A percentile compares a stretch with the other conserved stretches of the same genome.
Conservation (phyloP, 768 basidiomycete species). For the Suillus fuscotomentosus region DNA sequence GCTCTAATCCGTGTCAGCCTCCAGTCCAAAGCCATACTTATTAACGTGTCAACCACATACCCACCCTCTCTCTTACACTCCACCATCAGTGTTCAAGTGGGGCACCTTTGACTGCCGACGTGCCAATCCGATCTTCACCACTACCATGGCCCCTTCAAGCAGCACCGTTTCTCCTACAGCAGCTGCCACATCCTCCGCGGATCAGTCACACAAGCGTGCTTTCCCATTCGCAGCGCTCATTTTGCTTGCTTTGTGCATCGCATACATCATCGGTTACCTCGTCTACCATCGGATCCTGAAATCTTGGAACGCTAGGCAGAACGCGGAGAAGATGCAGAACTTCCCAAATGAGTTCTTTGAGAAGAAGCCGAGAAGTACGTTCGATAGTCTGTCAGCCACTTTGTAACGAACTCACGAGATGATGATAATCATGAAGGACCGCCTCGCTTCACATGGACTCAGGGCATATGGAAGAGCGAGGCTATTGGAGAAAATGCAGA, state of each 20-base stretch:
- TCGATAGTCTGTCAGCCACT: not conserved
- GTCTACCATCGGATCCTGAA: conserved; percentile 21
- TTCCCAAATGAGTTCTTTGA: conserved; percentile 14
- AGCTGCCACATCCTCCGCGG: conserved; percentile 5
- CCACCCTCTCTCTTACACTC: not conserved
- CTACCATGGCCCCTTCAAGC: not conserved
- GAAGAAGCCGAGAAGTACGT: conserved; percentile 27
- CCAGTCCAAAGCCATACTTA: not conserved
- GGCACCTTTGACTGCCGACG: not conserved
- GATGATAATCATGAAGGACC: not conserved
- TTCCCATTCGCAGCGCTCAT: conserved; percentile 20
- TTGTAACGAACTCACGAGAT: not conserved
- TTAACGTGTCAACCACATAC: not conserved
- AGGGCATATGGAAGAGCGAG: conserved; percentile 8
- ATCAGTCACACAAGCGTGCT: conserved; percentile 11
- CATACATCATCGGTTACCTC: conserved; percentile 24
- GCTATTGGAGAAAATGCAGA: not conserved
- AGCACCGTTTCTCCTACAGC: not conserved
- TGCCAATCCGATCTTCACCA: not conserved
- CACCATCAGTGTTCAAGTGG: not conserved
- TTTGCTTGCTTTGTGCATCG: conserved; percentile 25
- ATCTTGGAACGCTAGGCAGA: conserved; percentile 17
- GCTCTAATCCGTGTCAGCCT: not conserved
- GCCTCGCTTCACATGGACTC: conserved; percentile 23
- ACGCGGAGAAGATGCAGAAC: conserved; percentile 15